A percentile compares a stretch with the other conserved stretches of the same genome.
Evolutionary conservation across 2,329 filamentous ascomycete genomes (phyloP).

Genomic region (Neocucurbitaria cava): DNA sequence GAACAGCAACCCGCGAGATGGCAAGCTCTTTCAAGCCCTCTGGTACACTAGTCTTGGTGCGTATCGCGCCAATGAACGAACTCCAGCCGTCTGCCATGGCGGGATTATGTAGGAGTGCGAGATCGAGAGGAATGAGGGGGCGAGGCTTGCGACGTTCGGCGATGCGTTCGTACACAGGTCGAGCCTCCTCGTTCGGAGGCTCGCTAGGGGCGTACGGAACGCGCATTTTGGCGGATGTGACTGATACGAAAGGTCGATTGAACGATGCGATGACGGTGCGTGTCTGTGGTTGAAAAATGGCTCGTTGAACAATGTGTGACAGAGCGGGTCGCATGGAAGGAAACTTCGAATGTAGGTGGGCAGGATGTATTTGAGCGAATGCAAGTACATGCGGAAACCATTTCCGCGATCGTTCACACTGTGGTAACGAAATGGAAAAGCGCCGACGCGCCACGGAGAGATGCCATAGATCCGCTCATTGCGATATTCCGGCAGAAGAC

Average conservation of each 20-base stretch:
- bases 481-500: not conserved
- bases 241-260: constrained; percentile 6
- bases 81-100: constrained; percentile 66
- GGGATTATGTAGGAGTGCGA: constrained; percentile 63
- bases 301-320: not conserved
- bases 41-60: constrained; percentile 60
- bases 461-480: no score
- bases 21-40: constrained; percentile 72
- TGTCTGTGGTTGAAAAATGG: not conserved
- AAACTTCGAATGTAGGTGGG: not conserved
- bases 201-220: constrained; percentile 62
- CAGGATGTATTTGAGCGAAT: not conserved
- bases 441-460: no score
- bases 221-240: constrained; percentile 55
- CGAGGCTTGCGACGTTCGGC: constrained; percentile 60
- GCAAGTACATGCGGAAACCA: not conserved
- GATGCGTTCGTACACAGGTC: constrained; percentile 59
- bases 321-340: not conserved
- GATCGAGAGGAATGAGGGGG: constrained; percentile 62
- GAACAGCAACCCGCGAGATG: constrained; percentile 81
- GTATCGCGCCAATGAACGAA: constrained; percentile 64
- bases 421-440: not conserved
- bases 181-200: constrained; percentile 55
- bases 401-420: constrained; percentile 3
- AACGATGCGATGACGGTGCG: not conserved